Conservation (phyloP, 2,329 filamentous ascomycete species). For the Cryoendolithus antarcticus region DNA sequence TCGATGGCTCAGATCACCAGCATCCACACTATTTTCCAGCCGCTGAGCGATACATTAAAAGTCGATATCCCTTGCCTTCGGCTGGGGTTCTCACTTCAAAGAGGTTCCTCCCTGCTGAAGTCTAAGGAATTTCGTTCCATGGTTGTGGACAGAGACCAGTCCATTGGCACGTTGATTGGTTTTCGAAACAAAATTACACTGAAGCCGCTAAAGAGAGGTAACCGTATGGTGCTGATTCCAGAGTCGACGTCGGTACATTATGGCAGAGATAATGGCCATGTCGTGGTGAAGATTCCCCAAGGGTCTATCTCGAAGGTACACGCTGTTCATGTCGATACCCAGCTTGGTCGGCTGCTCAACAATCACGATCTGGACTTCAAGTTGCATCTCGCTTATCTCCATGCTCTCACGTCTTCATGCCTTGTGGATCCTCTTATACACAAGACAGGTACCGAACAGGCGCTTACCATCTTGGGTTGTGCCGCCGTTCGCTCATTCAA, state of each 20-base stretch:
- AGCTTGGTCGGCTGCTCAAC: conserved; percentile 46
- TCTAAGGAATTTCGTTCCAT: conserved; percentile 13
- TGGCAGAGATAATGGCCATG: too few relatives aligned
- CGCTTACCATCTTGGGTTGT: conserved; percentile 13
- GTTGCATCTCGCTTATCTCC: conserved; percentile 35
- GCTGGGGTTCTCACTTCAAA: conserved; percentile 12
- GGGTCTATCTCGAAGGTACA: conserved; percentile 38
- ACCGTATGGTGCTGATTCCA: conserved; percentile 42
- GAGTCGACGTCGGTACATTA: too few relatives aligned
- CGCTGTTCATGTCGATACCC: conserved; percentile 43
- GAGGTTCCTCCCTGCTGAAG: conserved; percentile 4
- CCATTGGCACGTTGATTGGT: conserved; percentile 49
- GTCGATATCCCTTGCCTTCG: conserved; percentile 13
- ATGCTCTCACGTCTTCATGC: conserved; percentile 48
- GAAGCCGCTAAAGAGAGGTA: conserved; percentile 17
- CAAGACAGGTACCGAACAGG: conserved; percentile 49
- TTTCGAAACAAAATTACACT: conserved; percentile 47
- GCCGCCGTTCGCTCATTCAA: conserved; percentile 14
- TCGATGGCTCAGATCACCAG: conserved; percentile 7
- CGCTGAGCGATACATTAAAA: conserved; percentile 1
- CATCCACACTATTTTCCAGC: conserved; percentile 10
- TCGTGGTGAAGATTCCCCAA: too few relatives aligned
- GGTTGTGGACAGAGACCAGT: conserved; percentile 39
- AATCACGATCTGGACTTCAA: conserved; percentile 31
- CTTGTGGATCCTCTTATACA: conserved; percentile 47